Conservation (phyloP, 2,329 filamentous ascomycete genomes). For the Acephala macrosclerotiorum region DNA sequence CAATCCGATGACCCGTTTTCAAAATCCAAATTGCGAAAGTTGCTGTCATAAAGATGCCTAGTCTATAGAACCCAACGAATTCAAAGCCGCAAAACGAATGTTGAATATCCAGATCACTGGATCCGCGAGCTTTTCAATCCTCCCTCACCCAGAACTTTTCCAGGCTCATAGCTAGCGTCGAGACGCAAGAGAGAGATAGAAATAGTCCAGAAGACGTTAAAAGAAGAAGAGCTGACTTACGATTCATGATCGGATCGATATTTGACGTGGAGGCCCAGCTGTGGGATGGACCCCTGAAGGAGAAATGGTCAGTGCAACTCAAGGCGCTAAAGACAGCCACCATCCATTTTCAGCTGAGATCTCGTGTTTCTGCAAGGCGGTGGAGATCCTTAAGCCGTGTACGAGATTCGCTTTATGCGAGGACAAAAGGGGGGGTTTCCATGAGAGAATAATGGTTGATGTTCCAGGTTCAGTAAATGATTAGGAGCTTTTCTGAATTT, state of each 20-base stretch:
- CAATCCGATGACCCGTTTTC: not conserved
- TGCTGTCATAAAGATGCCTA: not conserved
- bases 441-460: no score
- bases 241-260: not conserved
- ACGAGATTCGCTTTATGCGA: not conserved
- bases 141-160: not conserved
- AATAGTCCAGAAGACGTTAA: not conserved
- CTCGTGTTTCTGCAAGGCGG: conserved; percentile 15
- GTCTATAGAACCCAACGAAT: not conserved
- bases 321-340: conserved; percentile 12
- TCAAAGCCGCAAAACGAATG: not conserved
- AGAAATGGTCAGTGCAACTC: not conserved
- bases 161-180: not conserved
- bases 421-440: not conserved
- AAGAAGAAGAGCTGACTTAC: conserved; percentile 8
- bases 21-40: not conserved
- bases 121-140: not conserved
- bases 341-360: conserved; percentile 13
- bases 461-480: no score
- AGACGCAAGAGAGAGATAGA: not conserved
- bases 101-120: not conserved
- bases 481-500: not conserved
- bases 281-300: conserved; percentile 16
- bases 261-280: not conserved
- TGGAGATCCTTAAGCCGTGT: not conserved